A percentile compares a stretch with the other conserved stretches of the same genome.
These are phyloP conservation scores for Musa troglodytarum DNA, from an alignment of 176 grass and related monocot species.

Conservation along the genomic window DNA sequence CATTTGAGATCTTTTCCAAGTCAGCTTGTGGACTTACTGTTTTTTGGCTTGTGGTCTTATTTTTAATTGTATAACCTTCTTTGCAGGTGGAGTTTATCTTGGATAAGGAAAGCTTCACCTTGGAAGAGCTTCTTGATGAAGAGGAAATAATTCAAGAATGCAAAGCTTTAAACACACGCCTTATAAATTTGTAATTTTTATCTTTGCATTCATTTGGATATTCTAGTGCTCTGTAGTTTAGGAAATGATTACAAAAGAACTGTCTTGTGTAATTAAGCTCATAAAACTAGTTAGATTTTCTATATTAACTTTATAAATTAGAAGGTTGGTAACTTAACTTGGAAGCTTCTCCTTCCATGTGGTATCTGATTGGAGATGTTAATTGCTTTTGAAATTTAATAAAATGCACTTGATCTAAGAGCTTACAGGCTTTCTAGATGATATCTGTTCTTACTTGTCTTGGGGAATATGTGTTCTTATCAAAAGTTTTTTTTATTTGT, in stretches of 20 bases:
- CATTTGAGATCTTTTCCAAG: background rate
- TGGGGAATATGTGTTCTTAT: background rate
- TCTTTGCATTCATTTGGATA: background rate
- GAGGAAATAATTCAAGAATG: conserved; percentile 25
- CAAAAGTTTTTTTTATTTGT: no score
- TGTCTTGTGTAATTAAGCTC: background rate
- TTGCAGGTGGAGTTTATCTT: conserved; percentile 17
- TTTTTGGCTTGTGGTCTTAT: background rate
- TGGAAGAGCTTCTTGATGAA: conserved; percentile 21
- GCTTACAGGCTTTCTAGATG: background rate
- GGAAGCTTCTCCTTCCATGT: background rate
- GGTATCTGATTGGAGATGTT: background rate
- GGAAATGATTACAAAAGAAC: background rate
- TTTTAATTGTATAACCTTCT: background rate
- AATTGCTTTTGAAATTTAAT: background rate
- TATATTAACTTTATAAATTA: no score
- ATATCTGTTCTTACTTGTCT: background rate
- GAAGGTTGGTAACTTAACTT: background rate
- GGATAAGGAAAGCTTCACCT: conserved; percentile 21
- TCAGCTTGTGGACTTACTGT: background rate
- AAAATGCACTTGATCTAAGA: background rate
- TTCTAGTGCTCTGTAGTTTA: background rate
- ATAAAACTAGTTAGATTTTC: background rate
- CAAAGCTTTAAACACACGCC: conserved; percentile 19
- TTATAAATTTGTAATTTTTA: conserved; percentile 22